Evolutionary conservation across 257 asterid genomes (phyloP), one percentile per base, ranked within the genome.

Genomic region (Solanum virginianum): DNA sequence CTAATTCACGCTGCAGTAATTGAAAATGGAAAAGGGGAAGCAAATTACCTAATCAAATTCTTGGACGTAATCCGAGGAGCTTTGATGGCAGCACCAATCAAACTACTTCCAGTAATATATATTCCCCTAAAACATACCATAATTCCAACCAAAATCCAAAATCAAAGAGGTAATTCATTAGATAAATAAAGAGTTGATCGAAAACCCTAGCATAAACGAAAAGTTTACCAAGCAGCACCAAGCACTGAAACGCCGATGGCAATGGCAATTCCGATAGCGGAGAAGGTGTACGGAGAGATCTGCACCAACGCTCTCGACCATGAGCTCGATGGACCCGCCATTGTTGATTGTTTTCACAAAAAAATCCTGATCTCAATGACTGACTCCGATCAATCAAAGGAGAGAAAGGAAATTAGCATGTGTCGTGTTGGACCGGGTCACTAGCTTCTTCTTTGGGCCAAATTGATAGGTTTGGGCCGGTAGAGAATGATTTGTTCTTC

Each of bases 221-320:
- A 20, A 17, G 11, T 80, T 26, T 91, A 97, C 98, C 98, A 97
- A 51, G 99, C 98, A 49, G 99, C 99, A 54, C 99, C 99, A 88
- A 96, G 98, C 62, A 96, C 99, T 8, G 99, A 96, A 84, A 96
- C 99, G 32, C 99, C 99, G 70, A 96, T 95, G 12, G 99, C 92
- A 72, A 96, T 81, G 39, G 99, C 97, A 71, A 96, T 96, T 82
- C 99, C 99, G 85, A 96, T 80, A 88, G 99, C 95, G 84, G 98
- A 81, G 90, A 95, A 96, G 51, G 98, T 95, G 93, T 96, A 96
- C 1, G 99, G 99, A 56, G 98, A 95, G 93, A 96, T 94, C 89
- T 87, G 94, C 81, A 95, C 91, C 93, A 96, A 60, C 36, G 98
- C 99, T 63, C 90, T 94, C 53, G 94, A 80, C 99, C 98, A 96